A percentile compares a stretch with the other conserved stretches of the same genome.
Evolutionary conservation across 192 early-diverging fungal species (phyloP).

Genomic region (Lunasporangiospora selenospora): DNA sequence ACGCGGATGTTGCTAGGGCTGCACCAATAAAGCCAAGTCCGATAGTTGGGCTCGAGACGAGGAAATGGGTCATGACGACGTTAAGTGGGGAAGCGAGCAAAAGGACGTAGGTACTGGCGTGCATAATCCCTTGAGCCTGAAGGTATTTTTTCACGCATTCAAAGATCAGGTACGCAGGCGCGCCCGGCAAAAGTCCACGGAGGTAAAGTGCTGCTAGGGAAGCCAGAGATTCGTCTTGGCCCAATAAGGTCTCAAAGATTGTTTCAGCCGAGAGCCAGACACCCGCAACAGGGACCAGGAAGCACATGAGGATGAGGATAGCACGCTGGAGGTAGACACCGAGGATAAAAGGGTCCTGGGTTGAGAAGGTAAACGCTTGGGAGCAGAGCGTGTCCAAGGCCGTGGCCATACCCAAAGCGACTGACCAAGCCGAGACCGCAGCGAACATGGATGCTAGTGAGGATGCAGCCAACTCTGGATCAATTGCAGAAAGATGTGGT

Average conservation of each 20-base stretch:
- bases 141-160: conserved; percentile 86
- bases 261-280: conserved; percentile 65
- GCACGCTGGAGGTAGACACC: conserved; percentile 79
- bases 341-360: conserved; percentile 62
- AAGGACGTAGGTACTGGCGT: conserved; percentile 74
- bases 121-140: conserved; percentile 86
- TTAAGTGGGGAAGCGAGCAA: conserved; percentile 72
- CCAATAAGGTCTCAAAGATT: conserved; percentile 62
- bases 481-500: background rate
- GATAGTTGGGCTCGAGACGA: conserved; percentile 71
- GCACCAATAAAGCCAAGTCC: conserved; percentile 82
- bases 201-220: conserved; percentile 68
- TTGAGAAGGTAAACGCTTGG: conserved; percentile 71
- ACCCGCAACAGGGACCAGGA: conserved; percentile 70
- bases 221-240: conserved; percentile 75
- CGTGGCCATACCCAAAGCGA: conserved; percentile 67
- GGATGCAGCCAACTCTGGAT: conserved; percentile 63
- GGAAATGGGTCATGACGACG: conserved; percentile 69
- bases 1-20: conserved; percentile 75
- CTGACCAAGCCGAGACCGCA: conserved; percentile 64
- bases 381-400: conserved; percentile 80
- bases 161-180: conserved; percentile 75
- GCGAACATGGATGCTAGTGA: conserved; percentile 74
- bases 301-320: conserved; percentile 71
- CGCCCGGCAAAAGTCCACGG: conserved; percentile 67